These are phyloP conservation scores for Limnanthes douglasii DNA, from an alignment of 345 rosid genomes.

Conservation along the genomic window DNA sequence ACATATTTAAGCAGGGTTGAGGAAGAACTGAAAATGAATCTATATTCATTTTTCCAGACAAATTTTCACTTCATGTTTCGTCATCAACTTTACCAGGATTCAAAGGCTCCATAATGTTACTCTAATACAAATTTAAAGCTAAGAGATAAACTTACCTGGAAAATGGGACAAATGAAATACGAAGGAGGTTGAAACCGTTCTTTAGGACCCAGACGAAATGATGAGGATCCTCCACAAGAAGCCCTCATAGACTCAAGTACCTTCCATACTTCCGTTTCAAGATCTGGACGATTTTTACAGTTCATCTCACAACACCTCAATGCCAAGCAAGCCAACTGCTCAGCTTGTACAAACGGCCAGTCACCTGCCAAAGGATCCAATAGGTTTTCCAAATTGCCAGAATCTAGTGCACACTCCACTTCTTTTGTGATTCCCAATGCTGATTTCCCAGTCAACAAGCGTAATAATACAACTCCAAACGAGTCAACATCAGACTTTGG, in stretches of 20 bases:
- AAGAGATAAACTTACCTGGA: too few species aligned
- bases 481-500: constrained; percentile 80
- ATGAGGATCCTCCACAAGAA: constrained; percentile 52
- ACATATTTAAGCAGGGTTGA: too few species aligned
- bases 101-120: too few species aligned
- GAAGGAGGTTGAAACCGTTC: constrained; percentile 46
- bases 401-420: constrained; percentile 48
- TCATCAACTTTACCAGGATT: too few species aligned
- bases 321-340: constrained; percentile 66
- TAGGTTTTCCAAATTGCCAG: constrained; percentile 32
- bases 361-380: constrained; percentile 93
- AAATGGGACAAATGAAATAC: constrained; percentile 75
- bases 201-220: constrained; percentile 30
- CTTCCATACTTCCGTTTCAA: constrained; percentile 69
- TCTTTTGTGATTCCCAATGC: constrained; percentile 54
- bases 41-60: too few species aligned
- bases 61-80: too few species aligned
- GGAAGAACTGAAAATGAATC: too few species aligned
- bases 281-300: constrained; percentile 60
- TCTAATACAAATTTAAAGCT: too few species aligned
- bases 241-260: constrained; percentile 84
- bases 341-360: constrained; percentile 87
- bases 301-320: constrained; percentile 71
- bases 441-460: constrained; percentile 61
- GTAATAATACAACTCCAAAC: constrained; percentile 61